A percentile compares a stretch with the other conserved stretches of the same genome.
These are phyloP conservation scores for Trichophyton simii DNA, from an alignment of 2,329 filamentous ascomycete species.

Conservation along the genomic window DNA sequence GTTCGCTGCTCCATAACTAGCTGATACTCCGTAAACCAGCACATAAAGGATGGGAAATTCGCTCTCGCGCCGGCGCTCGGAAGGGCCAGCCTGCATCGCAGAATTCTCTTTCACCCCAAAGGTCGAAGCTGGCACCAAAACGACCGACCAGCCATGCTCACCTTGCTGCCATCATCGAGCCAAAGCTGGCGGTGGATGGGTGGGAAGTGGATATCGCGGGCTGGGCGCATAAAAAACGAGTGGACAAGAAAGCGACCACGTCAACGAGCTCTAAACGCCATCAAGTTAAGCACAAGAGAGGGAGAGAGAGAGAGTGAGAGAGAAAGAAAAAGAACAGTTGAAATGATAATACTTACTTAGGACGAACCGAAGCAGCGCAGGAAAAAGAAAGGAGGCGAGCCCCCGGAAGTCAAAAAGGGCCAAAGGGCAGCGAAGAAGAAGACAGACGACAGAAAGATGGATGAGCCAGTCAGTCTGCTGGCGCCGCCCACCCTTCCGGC, in stretches of 20 bases:
- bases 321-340: not conserved
- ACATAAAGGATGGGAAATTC: too few relatives aligned
- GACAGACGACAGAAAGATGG: too few relatives aligned
- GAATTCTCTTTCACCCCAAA: not conserved
- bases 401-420: too few relatives aligned
- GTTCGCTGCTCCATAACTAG: too few relatives aligned
- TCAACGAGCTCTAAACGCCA: slow-evolving; percentile 10
- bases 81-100: too few relatives aligned
- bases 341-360: too few relatives aligned
- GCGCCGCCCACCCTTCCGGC: not conserved
- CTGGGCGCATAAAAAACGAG: slow-evolving; percentile 10
- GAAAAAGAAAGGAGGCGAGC: too few relatives aligned
- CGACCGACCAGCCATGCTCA: not conserved
- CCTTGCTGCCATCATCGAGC: not conserved
- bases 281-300: not conserved
- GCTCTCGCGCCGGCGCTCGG: too few relatives aligned
- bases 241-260: slow-evolving; percentile 16
- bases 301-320: not conserved
- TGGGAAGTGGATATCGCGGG: not conserved
- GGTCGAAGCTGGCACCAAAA: not conserved
- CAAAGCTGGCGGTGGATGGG: not conserved
- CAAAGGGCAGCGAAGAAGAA: too few relatives aligned
- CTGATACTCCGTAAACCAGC: too few relatives aligned
- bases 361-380: too few relatives aligned
- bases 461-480: not conserved